A percentile compares a stretch with the other conserved stretches of the same genome.
Conservation (phyloP, 2,329 filamentous ascomycete genomes). For the Claviceps maximensis region DNA sequence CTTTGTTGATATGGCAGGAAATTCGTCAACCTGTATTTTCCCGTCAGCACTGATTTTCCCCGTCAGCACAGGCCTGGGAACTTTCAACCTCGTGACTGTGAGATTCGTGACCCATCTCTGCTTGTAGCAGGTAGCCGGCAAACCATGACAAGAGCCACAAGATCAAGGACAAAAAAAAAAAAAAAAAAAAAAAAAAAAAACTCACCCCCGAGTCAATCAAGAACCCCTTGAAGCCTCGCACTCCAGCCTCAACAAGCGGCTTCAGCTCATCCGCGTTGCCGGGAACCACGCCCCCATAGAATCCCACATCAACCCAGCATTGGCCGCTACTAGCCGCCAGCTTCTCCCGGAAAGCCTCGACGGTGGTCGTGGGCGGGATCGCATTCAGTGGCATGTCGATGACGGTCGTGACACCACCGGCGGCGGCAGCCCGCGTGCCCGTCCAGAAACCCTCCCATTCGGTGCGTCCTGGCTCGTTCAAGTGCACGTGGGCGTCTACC, state of each 20-base stretch:
- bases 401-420: conserved; percentile 91
- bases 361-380: conserved; percentile 88
- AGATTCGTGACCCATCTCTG: too few species aligned
- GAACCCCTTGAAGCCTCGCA: conserved; percentile 95
- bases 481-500: conserved; percentile 92
- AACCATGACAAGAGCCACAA: too few species aligned
- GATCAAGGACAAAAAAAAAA: too few species aligned
- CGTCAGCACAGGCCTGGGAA: too few species aligned
- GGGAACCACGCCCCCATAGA: conserved; percentile 89
- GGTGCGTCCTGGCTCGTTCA: conserved; percentile 91
- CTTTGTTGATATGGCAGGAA: conserved; percentile 70
- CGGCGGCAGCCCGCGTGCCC: conserved; percentile 83
- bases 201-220: conserved; percentile 89
- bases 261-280: conserved; percentile 73
- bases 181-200: too few species aligned
- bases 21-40: conserved; percentile 83
- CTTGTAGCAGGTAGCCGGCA: too few species aligned
- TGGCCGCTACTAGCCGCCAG: conserved; percentile 69
- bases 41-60: too few species aligned
- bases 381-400: conserved; percentile 97
- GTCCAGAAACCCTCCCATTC: conserved; percentile 99
- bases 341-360: conserved; percentile 72
- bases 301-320: conserved; percentile 98
- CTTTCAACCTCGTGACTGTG: too few species aligned
- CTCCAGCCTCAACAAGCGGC: conserved; percentile 69